These are phyloP conservation scores for Pseudoperonospora humuli DNA, from an alignment of 352 stramenopile species.

Conservation along the genomic window DNA sequence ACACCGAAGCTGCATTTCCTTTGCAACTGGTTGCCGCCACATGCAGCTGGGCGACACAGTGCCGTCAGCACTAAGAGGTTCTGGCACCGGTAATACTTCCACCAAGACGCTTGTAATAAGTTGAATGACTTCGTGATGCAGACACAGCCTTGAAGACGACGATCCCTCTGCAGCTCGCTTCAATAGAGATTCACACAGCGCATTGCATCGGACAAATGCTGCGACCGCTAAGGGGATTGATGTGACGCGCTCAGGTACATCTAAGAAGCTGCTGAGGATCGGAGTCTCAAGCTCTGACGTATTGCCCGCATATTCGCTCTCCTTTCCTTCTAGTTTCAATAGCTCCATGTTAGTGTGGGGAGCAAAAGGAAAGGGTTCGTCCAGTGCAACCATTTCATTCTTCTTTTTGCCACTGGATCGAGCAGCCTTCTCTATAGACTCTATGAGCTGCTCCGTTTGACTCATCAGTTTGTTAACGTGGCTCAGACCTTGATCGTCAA, in stretches of 20 bases:
- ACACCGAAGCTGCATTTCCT: conserved; percentile 78
- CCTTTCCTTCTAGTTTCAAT: conserved; percentile 40
- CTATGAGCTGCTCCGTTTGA: conserved; percentile 38
- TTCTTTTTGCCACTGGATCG: conserved; percentile 13
- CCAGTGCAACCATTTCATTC: conserved; percentile 22
- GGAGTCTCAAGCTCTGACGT: conserved; percentile 56
- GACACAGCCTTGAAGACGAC: conserved; percentile 82
- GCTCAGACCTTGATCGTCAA: conserved; percentile 28
- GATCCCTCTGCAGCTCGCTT: conserved; percentile 78
- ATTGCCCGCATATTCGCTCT: conserved; percentile 75
- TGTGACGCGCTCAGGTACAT: conserved; percentile 73
- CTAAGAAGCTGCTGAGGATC: conserved; percentile 71
- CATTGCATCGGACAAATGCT: conserved; percentile 70
- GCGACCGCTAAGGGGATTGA: conserved; percentile 71
- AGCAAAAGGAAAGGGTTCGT: conserved; percentile 35
- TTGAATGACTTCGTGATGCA: conserved; percentile 87
- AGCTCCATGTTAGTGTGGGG: conserved; percentile 55
- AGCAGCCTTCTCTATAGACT: conserved; percentile 19
- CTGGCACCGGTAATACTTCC: conserved; percentile 74
- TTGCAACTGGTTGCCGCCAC: conserved; percentile 61
- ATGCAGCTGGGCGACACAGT: conserved; percentile 33
- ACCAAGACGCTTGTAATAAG: conserved; percentile 76
- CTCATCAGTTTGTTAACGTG: conserved; percentile 51
- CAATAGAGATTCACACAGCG: conserved; percentile 72
- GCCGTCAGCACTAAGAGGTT: conserved; percentile 19